Base-by-base conservation (phyloP, 345 rosid species). In the Alliaria petiolata region DNA sequence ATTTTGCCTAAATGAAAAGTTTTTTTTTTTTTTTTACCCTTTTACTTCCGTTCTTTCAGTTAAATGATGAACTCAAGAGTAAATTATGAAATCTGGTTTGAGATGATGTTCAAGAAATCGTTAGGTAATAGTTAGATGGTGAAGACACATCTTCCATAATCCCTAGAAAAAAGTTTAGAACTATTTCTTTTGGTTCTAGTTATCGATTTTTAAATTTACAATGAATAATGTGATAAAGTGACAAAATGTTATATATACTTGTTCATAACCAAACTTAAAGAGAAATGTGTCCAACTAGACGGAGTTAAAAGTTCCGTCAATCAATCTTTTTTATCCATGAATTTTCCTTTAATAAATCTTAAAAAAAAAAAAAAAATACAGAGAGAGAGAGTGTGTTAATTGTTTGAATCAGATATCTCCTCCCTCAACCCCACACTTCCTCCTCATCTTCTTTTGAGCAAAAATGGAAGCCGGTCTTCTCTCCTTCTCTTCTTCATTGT, bases 381-480 rank as follows among this genome's bases (percentile, higher is more conserved):
- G 38, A 28, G 7, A 35, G 39, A 3, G 20, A 9, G 35, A 34
- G 19, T 4, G 8, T 28, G 1, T 17, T n/a, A n/a, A n/a, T n/a
- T 33, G 44, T 31, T 34, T 19, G 25, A 8, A 22, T 46, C 20
- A 12, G 15, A 57, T 65, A 65, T 67, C 78, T 52, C 10, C 68
- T 35, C 7, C 64, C 60, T 59, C 78, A 44, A 50, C 78, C 25
- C 4, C 51, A 59, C 8, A 44, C 77, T 31, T 51, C 8, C 42
- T 50, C 12, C 62, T 49, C 69, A 74, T 67, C 62, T 39, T 45
- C 34, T 60, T 6, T 19, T 3, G 54, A 42, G 46, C 60, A 40
- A 76, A 76, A 78, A 90, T 89, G 97, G 96, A 90, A 51, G 72
- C 83, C 17, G 71, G 86, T 59, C 85, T 89, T 56, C 82, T 89